These are phyloP conservation scores for Fraxinus nigra DNA, from an alignment of 305 asterid species.

Conservation along the genomic window DNA sequence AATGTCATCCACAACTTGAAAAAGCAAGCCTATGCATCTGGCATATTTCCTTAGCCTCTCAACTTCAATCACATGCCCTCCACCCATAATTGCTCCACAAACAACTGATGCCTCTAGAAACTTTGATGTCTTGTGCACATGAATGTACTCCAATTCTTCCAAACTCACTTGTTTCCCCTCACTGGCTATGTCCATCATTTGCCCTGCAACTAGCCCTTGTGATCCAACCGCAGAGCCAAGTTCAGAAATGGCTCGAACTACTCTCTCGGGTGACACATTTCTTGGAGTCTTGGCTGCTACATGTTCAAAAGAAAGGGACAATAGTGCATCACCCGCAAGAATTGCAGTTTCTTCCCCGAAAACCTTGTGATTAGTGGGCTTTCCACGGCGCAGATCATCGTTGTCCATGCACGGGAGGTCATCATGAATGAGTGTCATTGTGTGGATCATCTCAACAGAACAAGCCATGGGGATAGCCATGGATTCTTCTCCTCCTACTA, in stretches of 20 bases:
- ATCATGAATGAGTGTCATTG: conserved; percentile 77
- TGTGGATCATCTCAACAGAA: conserved; percentile 71
- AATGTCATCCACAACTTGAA: conserved; percentile 83
- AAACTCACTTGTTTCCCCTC: conserved; percentile 51
- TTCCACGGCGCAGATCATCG: conserved; percentile 65
- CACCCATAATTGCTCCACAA: conserved; percentile 69
- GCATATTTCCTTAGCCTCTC: conserved; percentile 62
- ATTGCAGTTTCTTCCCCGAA: conserved; percentile 67
- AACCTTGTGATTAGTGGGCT: conserved; percentile 62
- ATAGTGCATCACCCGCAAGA: conserved; percentile 70
- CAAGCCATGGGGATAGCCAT: conserved; percentile 58
- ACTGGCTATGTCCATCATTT: conserved; percentile 50
- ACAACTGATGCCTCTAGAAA: conserved; percentile 74
- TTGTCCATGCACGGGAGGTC: conserved; percentile 84
- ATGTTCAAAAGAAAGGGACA: conserved; percentile 61
- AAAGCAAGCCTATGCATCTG: conserved; percentile 53
- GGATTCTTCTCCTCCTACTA: conserved; percentile 55
- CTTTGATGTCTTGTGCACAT: conserved; percentile 62
- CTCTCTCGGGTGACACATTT: conserved; percentile 30
- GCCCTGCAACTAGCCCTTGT: conserved; percentile 70
- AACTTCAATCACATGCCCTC: conserved; percentile 44
- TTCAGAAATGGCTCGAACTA: conserved; percentile 52
- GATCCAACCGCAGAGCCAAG: conserved; percentile 58
- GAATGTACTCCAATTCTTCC: conserved; percentile 61
- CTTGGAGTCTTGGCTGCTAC: conserved; percentile 37